phyloP scores from a whole-genome alignment of 495 filamentous ascomycete species.

The Penicillium cosmopolitanum region DNA sequence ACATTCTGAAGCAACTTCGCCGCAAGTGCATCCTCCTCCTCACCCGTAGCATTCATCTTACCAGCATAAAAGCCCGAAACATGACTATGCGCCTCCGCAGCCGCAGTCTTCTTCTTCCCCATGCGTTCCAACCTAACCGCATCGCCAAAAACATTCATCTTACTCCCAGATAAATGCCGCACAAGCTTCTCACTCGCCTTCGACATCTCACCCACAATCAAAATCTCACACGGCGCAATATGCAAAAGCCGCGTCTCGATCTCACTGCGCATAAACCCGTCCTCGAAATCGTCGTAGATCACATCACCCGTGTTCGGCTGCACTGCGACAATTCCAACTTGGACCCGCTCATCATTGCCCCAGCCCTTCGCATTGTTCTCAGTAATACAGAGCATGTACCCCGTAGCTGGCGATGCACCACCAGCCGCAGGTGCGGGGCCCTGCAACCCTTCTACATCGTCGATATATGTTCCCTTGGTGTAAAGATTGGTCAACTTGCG shows the following conservation, averaged over 20 bases:
- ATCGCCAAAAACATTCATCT: conserved; percentile 92
- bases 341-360: conserved; percentile 90
- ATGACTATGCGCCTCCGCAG: conserved; percentile 82
- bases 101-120: conserved; percentile 75
- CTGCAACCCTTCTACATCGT: conserved; percentile 85
- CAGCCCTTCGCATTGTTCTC: conserved; percentile 83
- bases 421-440: conserved; percentile 47
- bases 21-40: conserved; percentile 49
- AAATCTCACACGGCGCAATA: conserved; percentile 92
- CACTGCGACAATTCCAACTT: conserved; percentile 91
- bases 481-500: conserved; percentile 95
- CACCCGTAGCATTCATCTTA: conserved; percentile 69
- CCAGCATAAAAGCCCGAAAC: conserved; percentile 93
- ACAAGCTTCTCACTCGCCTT: conserved; percentile 94
- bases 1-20: conserved; percentile 80
- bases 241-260: conserved; percentile 93
- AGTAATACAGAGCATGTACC: conserved; percentile 91
- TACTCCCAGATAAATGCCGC: conserved; percentile 84
- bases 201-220: conserved; percentile 92
- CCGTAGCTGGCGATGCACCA: conserved; percentile 71
- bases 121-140: conserved; percentile 81
- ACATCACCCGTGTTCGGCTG: conserved; percentile 96
- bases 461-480: conserved; percentile 97
- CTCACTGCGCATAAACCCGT: conserved; percentile 97
- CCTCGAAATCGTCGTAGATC: conserved; percentile 95